Evolutionary conservation across 768 basidiomycete species (phyloP), one percentile per base, ranked within the genome.

Genomic region (Amanita thiersii): DNA sequence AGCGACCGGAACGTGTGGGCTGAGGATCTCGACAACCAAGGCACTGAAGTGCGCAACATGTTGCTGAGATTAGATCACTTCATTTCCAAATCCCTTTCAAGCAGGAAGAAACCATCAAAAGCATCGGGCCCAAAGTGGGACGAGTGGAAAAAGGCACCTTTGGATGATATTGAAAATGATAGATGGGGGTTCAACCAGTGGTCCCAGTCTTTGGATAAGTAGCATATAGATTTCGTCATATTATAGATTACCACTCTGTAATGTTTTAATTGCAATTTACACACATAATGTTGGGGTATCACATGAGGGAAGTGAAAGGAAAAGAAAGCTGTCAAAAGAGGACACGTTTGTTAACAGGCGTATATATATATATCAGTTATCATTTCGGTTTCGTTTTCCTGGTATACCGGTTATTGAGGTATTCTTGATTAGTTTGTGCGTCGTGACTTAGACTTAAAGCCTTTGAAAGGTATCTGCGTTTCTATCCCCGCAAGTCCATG

Each of bases 401-500:
- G 26, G 33, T 43, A 43, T 36, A 20, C n/a, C n/a, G 20, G 30
- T 21, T 35, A 35, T 11, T 33, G 10, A 33, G 6, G 19, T 26
- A 19, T 34, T 37, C 17, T 36, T 45, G 35, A 60, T 46, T 55
- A 47, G 38, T 61, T 54, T 50, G 50, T 64, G 44, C 70, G 72
- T 44, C 77, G 72, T 29, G 68, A 69, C 49, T 77, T 75, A 46
- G 74, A 73, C 57, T 79, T 80, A 28, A 74, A 69, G 34, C 56
- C 60, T 40, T 76, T 69, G 0, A 72, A 70, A 10, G 59, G 57
- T 14, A 68, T 52, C 15, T 64, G 58, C 2, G 73, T 63, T 12
- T 72, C 57, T 24, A 74, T 70, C n/a, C 85, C 80, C 25, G 82
- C 86, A 17, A 81, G 72, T 5, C 89, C 90, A 56, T 93, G 90